Percentiles rank a stretch among this genome's conserved stretches.
phyloP scores from a whole-genome alignment of 106 monocot genomes.

The Allium fistulosum region DNA sequence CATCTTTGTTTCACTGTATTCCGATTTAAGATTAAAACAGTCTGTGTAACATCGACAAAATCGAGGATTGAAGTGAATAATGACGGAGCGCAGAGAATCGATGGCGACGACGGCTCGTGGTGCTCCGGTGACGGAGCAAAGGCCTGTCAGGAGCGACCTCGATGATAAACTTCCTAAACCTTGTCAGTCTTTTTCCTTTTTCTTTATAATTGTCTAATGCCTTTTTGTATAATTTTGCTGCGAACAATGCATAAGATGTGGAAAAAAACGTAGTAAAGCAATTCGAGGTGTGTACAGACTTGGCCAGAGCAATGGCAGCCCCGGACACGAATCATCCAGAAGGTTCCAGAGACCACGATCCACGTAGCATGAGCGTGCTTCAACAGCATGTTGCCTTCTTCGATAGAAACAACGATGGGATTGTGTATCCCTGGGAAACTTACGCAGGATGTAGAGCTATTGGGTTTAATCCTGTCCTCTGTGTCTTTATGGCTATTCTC shows the following conservation, averaged over 20 bases:
- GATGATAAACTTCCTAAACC: conserved; percentile 56
- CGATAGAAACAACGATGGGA: conserved; percentile 61
- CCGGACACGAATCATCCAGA: conserved; percentile 54
- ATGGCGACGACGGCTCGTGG: conserved; percentile 37
- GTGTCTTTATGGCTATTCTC: conserved; percentile 38
- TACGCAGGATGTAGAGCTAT: conserved; percentile 58
- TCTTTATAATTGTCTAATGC: not conserved
- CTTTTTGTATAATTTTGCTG: not conserved
- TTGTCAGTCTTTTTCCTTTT: conserved; percentile 29
- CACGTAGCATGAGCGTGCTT: not conserved
- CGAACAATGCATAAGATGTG: no score
- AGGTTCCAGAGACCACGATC: conserved; percentile 3
- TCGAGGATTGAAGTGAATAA: not conserved
- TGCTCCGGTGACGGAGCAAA: conserved; percentile 54
- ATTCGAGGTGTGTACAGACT: not conserved
- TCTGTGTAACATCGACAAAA: no score
- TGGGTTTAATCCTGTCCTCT: conserved; percentile 65
- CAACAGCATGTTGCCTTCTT: conserved; percentile 84
- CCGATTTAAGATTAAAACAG: no score
- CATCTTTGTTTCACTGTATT: no score
- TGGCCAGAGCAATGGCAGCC: conserved; percentile 42
- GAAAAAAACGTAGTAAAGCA: no score
- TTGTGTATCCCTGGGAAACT: conserved; percentile 91
- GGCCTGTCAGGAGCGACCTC: conserved; percentile 40
- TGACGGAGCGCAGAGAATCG: conserved; percentile 34